These are phyloP conservation scores for Neocatenulostroma microsporum DNA, from an alignment of 2,329 filamentous ascomycete genomes.

Conservation along the genomic window DNA sequence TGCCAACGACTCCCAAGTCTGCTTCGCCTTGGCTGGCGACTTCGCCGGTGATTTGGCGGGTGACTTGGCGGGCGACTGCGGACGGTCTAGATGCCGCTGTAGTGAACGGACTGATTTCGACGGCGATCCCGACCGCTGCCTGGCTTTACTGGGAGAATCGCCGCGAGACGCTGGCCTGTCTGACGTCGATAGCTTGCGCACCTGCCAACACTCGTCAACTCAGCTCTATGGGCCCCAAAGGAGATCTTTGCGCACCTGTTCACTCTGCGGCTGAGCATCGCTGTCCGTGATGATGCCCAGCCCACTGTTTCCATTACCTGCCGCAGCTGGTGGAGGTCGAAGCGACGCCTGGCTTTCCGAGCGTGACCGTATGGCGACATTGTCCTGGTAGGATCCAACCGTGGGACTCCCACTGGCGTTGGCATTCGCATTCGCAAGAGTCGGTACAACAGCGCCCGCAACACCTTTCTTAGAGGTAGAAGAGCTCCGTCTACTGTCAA, in stretches of 20 bases:
- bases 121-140: slow-evolving; percentile 22
- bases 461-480: slow-evolving; percentile 72
- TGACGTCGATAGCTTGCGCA: slow-evolving; percentile 13
- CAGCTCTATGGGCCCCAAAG: slow-evolving; percentile 36
- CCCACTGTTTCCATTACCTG: slow-evolving; percentile 4
- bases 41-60: slow-evolving; percentile 14
- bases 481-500: slow-evolving; percentile 86
- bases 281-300: slow-evolving; percentile 18
- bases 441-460: slow-evolving; percentile 25
- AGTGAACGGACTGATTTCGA: slow-evolving; percentile 26
- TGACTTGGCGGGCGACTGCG: slow-evolving; percentile 4
- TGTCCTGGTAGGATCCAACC: neutral
- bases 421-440: slow-evolving; percentile 4
- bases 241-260: slow-evolving; percentile 40
- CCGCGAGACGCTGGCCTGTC: slow-evolving; percentile 5
- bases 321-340: slow-evolving; percentile 12
- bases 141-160: slow-evolving; percentile 7
- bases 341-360: slow-evolving; percentile 24
- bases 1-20: slow-evolving; percentile 25
- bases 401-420: slow-evolving; percentile 7
- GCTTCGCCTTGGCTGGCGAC: slow-evolving; percentile 16
- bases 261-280: slow-evolving; percentile 24
- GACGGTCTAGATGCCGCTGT: slow-evolving; percentile 23
- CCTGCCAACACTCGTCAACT: slow-evolving; percentile 6
- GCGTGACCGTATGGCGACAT: slow-evolving; percentile 16